Base-by-base conservation (phyloP, 139 green algal species). In the Coelastrella sp. region DNA sequence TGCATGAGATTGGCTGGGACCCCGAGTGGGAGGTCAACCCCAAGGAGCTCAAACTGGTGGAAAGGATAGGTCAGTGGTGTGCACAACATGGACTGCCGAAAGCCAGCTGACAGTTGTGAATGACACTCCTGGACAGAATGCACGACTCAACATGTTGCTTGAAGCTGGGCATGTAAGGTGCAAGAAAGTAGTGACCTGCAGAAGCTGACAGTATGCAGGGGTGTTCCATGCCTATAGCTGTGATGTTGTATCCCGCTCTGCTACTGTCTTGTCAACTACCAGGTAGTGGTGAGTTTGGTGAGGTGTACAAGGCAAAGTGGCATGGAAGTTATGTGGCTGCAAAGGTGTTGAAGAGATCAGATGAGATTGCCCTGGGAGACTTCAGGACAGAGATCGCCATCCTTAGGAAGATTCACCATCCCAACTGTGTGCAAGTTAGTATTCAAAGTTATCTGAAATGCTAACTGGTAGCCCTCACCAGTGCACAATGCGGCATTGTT, bases 21-120 rank as follows among this genome's bases (percentile, higher is more conserved):
- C 91, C 91, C 0, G 94, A 98, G 85, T 98, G 95, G 95, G 95
- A 98, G 85, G 91, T 97, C 25, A 93, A 97, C 67, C 94, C 95
- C 17, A 87, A 87, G n/a, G 89, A 92, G 35, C 88, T 98, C 23
- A 81, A 92, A 27, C 87, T 97, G 5, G 77, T 95, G 57, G 91
- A 96, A 60, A 80, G 35, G 32, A 87, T 88, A 88, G 91, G 92
- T 51, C 92, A 95, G 86, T n/a, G n/a, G n/a, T n/a, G n/a, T n/a
- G n/a, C n/a, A n/a, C n/a, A n/a, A n/a, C n/a, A n/a, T n/a, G n/a
- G n/a, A n/a, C n/a, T n/a, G n/a, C n/a, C n/a, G n/a, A n/a, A n/a
- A n/a, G n/a, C n/a, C n/a, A n/a, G n/a, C n/a, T n/a, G n/a, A n/a
- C n/a, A n/a, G n/a, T n/a, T n/a, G n/a, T n/a, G n/a, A n/a, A n/a